Conservation (phyloP, 495 filamentous ascomycete genomes). For the Neurospora sp. region DNA sequence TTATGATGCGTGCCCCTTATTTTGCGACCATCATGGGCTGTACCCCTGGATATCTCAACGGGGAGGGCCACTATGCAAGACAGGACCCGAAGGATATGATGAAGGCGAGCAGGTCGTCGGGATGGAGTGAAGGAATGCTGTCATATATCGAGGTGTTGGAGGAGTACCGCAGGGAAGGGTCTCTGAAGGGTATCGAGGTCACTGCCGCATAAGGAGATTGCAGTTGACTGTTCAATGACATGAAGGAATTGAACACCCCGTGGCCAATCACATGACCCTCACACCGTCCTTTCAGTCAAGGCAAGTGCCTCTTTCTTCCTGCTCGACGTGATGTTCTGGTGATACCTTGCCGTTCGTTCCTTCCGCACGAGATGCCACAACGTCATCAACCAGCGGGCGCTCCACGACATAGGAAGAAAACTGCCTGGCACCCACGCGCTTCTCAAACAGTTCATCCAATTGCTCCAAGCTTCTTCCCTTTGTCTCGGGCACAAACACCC, state of each 20-base stretch:
- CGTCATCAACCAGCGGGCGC: conserved; percentile 14
- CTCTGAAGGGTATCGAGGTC: conserved; percentile 15
- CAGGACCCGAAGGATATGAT: conserved; percentile 19
- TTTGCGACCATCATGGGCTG: conserved; percentile 35
- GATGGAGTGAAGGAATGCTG: conserved; percentile 13
- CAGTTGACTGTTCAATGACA: background rate
- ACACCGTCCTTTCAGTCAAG: background rate
- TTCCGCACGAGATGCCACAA: background rate
- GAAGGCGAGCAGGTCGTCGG: conserved; percentile 14
- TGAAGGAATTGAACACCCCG: background rate
- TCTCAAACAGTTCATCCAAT: conserved; percentile 41
- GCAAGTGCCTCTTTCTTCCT: background rate
- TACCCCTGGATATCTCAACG: conserved; percentile 48
- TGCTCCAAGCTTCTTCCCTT: conserved; percentile 49
- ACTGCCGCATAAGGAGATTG: background rate
- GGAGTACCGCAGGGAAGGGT: conserved; percentile 25
- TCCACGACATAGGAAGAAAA: conserved; percentile 20
- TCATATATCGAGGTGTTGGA: conserved; percentile 16
- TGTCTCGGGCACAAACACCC: conserved; percentile 36
- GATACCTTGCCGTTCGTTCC: background rate
- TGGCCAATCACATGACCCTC: background rate
- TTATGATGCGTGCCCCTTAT: conserved; percentile 28
- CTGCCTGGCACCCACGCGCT: conserved; percentile 26
- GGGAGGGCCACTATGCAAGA: conserved; percentile 27
- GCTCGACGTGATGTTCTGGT: background rate